These are phyloP conservation scores for Thermothelomyces thermophilus DNA, from an alignment of 2,329 filamentous ascomycete species.

Conservation along the genomic window DNA sequence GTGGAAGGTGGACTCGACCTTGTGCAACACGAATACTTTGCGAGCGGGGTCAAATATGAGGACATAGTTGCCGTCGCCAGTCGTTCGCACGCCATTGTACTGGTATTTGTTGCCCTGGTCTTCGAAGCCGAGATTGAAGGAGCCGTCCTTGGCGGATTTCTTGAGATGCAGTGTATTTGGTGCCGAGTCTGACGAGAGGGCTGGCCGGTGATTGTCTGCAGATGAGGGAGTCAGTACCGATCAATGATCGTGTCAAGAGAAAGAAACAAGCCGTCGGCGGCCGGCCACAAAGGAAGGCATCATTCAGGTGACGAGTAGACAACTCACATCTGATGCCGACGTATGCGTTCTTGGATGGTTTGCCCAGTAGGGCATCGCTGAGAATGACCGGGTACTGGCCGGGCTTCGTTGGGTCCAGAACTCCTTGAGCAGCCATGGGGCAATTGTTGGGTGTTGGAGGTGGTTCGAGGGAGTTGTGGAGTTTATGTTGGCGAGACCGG, in stretches of 20 bases:
- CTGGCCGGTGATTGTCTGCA: constrained; percentile 61
- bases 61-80: constrained; percentile 52
- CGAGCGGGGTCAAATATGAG: constrained; percentile 70
- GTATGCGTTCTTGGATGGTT: constrained; percentile 50
- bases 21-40: constrained; percentile 75
- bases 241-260: background rate
- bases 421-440: constrained; percentile 26
- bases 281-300: background rate
- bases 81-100: constrained; percentile 54
- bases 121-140: constrained; percentile 50
- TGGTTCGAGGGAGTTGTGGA: background rate
- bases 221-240: constrained; percentile 3
- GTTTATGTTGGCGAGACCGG: constrained; percentile 8
- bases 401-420: constrained; percentile 54
- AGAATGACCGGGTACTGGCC: constrained; percentile 58
- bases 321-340: constrained; percentile 55
- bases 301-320: background rate
- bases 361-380: constrained; percentile 54
- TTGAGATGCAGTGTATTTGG: constrained; percentile 46
- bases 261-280: background rate
- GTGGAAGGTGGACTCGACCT: constrained; percentile 72
- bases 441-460: background rate
- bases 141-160: constrained; percentile 43
- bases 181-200: constrained; percentile 42
- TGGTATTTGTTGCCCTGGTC: constrained; percentile 52